Evolutionary conservation across 768 basidiomycete genomes (phyloP).

Genomic region (Suillus decipiens): DNA sequence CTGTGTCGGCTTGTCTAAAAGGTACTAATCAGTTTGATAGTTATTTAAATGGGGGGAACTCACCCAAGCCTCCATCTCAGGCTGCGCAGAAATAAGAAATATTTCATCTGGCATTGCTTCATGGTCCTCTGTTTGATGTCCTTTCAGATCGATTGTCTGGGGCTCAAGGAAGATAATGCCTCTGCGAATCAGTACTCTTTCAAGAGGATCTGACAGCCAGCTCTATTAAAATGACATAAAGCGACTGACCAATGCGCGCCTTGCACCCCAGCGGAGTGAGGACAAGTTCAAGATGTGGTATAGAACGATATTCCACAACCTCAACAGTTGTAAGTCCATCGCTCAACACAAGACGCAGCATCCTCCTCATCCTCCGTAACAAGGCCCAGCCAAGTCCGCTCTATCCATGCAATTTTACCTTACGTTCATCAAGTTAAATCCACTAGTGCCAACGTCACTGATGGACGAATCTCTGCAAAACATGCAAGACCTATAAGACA

Average conservation of each 20-base stretch:
- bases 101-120: slow-evolving; percentile 56
- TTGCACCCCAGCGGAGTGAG: slow-evolving; percentile 83
- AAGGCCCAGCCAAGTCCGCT: slow-evolving; percentile 45
- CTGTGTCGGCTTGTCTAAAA: slow-evolving; percentile 29
- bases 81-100: slow-evolving; percentile 69
- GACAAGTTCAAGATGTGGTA: slow-evolving; percentile 69
- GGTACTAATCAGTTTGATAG: neutral
- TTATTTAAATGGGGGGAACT: slow-evolving; percentile 21
- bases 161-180: slow-evolving; percentile 83
- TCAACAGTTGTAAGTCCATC: slow-evolving; percentile 72
- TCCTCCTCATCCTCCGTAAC: slow-evolving; percentile 50
- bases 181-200: slow-evolving; percentile 66
- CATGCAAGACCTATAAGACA: slow-evolving; percentile 48
- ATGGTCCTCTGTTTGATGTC: slow-evolving; percentile 63
- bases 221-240: neutral
- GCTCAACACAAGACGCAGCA: slow-evolving; percentile 68
- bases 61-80: slow-evolving; percentile 72
- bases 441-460: slow-evolving; percentile 85
- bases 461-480: slow-evolving; percentile 75
- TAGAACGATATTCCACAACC: slow-evolving; percentile 75
- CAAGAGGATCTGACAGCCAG: slow-evolving; percentile 56
- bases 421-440: slow-evolving; percentile 74
- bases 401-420: slow-evolving; percentile 64
- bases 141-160: slow-evolving; percentile 57
- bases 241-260: slow-evolving; percentile 40